Evolutionary conservation across 192 early-diverging fungal genomes (phyloP).

Genomic region (Coemansia sp.): DNA sequence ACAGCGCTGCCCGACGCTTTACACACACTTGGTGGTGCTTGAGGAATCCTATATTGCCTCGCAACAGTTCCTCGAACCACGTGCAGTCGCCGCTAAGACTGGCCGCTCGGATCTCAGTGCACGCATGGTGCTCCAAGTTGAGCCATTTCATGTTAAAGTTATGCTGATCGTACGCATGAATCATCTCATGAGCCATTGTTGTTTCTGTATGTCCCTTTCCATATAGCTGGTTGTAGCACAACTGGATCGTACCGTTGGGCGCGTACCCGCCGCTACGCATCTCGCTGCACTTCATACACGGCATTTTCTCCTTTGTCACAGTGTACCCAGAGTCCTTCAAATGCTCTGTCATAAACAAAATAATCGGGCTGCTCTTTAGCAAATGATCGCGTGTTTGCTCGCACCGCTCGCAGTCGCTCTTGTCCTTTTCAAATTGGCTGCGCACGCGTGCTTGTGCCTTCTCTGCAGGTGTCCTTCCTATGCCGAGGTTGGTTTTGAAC

Average conservation of each 20-base stretch:
- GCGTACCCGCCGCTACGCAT: conserved; percentile 86
- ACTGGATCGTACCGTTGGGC: conserved; percentile 69
- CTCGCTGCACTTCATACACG: conserved; percentile 80
- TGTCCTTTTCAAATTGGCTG: conserved; percentile 56
- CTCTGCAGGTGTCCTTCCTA: conserved; percentile 60
- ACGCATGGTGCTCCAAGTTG: conserved; percentile 76
- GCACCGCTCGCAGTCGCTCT: conserved; percentile 63
- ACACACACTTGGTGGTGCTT: conserved; percentile 87
- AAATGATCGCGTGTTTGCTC: conserved; percentile 78
- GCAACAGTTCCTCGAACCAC: conserved; percentile 66
- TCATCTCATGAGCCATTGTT: conserved; percentile 92
- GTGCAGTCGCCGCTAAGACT: conserved; percentile 77
- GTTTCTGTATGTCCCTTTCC: conserved; percentile 84
- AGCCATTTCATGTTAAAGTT: conserved; percentile 72
- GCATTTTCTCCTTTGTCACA: conserved; percentile 60
- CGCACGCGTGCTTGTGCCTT: conserved; percentile 35
- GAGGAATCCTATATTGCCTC: conserved; percentile 66
- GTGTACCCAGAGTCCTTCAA: conserved; percentile 67
- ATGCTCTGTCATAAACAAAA: conserved; percentile 83
- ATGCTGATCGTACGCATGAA: conserved; percentile 79
- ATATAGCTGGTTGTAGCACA: conserved; percentile 83
- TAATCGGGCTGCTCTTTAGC: conserved; percentile 70
- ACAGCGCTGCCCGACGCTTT: conserved; percentile 81
- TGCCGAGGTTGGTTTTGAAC: conserved; percentile 60
- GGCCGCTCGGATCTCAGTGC: conserved; percentile 78